Base-by-base conservation (phyloP, 2,329 filamentous ascomycete species). In the Colletotrichum aenigma region DNA sequence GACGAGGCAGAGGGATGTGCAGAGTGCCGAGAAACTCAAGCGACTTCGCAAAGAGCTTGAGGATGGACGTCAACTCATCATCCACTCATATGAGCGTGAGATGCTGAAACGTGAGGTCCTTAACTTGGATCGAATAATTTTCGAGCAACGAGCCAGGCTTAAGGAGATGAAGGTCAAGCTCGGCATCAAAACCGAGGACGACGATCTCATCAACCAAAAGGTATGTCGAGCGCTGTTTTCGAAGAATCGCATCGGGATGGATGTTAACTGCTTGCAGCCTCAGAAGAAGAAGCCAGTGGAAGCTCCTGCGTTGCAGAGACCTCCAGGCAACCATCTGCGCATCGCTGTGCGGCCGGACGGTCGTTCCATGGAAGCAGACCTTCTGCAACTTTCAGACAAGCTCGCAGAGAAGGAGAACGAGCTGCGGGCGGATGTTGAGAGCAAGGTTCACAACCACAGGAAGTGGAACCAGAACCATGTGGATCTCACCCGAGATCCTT, bases 181-280 rank as follows among this genome's bases (percentile, higher is more conserved):
- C 78, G 93, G 94, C 80, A 96, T 98, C 88, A 97, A 97, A 86
- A 93, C 92, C 79, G 95, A 98, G 81, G 97, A 98, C 81, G 96
- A 98, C 81, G 96, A 98, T 83, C 91, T 98, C 81, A 93, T 98
- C 87, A 97, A 98, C 86, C 95, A 97, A 84, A 98, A 97, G 91
- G 95, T 96, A 88, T 84, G 77, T 81, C 21, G 13, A 16, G 3
- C n/a, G 18, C 26, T 34, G 8, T 21, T 16, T 6, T 24, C n/a
- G 13, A 24, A 48, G 16, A 68, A 24, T 76, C 36, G 71, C 76
- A 73, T 43, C 4, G 36, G 84, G 6, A 86, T 77, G 80, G 74
- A 78, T 80, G 80, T 83, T 87, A 79, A 87, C 86, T 32, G 24
- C 28, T 76, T 76, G 48, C 84, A 92, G 88, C 91, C 94, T 79